Evolutionary conservation across 176 grass and related monocot genomes (phyloP).

Genomic region (Tillandsia leiboldiana): DNA sequence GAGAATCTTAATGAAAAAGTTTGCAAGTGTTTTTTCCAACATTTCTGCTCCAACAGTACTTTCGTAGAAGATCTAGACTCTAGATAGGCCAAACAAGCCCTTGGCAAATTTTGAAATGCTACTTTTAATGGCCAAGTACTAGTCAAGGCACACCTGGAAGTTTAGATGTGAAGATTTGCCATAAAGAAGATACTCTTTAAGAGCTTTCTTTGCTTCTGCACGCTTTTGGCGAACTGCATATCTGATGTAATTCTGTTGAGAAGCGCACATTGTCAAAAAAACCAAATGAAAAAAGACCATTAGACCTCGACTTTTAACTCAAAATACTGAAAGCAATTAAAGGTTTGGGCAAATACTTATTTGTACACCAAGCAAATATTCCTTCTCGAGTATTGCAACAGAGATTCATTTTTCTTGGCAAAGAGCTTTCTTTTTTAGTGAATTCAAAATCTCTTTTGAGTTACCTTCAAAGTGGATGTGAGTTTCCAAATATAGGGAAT

Average conservation of each 20-base stretch:
- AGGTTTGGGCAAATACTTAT: too few relatives aligned
- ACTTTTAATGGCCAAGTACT: not conserved
- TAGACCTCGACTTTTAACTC: not conserved
- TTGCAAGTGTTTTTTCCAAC: too few relatives aligned
- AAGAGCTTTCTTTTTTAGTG: too few relatives aligned
- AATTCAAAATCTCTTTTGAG: too few relatives aligned
- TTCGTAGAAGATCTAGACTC: too few relatives aligned
- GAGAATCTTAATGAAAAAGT: too few relatives aligned
- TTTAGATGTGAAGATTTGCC: constrained; percentile 46
- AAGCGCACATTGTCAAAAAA: not conserved
- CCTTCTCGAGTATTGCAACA: not conserved
- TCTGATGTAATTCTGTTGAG: constrained; percentile 56
- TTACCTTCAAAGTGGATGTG: too few relatives aligned
- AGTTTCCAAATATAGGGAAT: too few relatives aligned
- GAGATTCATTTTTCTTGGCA: too few relatives aligned
- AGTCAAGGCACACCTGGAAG: constrained; percentile 28
- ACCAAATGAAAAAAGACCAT: not conserved
- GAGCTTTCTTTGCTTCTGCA: constrained; percentile 74
- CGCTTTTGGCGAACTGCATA: constrained; percentile 62
- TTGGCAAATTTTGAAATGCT: not conserved
- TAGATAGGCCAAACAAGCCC: too few relatives aligned
- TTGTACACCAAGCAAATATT: not conserved
- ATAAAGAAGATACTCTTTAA: constrained; percentile 73
- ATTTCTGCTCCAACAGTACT: too few relatives aligned
- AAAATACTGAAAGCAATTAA: too few relatives aligned